Evolutionary conservation across 1,284 basidiomycete genomes (phyloP).

Genomic region (Ceratobasidium sp.): DNA sequence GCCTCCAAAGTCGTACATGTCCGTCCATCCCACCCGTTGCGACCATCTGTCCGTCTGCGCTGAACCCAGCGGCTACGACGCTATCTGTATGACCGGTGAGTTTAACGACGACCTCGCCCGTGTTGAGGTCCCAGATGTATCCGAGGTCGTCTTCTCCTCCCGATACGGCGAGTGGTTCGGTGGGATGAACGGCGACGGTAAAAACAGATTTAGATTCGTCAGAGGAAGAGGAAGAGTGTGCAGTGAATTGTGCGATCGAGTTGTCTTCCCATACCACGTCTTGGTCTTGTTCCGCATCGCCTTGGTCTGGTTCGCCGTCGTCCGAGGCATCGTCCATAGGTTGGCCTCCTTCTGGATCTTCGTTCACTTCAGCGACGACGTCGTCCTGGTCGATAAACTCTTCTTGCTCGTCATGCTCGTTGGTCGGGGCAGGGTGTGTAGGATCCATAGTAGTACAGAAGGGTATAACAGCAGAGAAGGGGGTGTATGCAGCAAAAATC

Average conservation of each 20-base stretch:
- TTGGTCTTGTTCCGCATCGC: conserved; percentile 57
- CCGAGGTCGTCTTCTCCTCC: conserved; percentile 97
- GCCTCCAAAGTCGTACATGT: conserved; percentile 89
- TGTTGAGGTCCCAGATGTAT: conserved; percentile 93
- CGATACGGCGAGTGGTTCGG: conserved; percentile 86
- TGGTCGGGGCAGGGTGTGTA: conserved; percentile 68
- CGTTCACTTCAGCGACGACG: conserved; percentile 66
- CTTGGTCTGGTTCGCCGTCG: conserved; percentile 61
- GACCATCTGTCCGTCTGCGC: conserved; percentile 89
- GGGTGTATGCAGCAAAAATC: conserved; percentile 23
- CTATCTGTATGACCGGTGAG: conserved; percentile 95
- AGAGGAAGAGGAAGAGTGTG: conserved; percentile 62
- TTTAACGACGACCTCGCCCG: conserved; percentile 84
- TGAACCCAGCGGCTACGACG: conserved; percentile 87
- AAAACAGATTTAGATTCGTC: conserved; percentile 76
- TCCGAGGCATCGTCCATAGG: conserved; percentile 86
- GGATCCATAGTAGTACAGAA: conserved; percentile 32
- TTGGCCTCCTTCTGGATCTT: conserved; percentile 77
- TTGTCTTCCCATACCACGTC: conserved; percentile 70
- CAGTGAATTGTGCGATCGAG: conserved; percentile 75
- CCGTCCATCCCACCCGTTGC: conserved; percentile 99
- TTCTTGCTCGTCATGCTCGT: conserved; percentile 57
- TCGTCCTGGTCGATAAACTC: conserved; percentile 57
- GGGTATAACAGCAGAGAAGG: background rate
- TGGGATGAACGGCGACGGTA: conserved; percentile 86